Evolutionary conservation across 495 filamentous ascomycete species (phyloP), one percentile per base, ranked within the genome.

Genomic region (Beverwykella pulmonaria): DNA sequence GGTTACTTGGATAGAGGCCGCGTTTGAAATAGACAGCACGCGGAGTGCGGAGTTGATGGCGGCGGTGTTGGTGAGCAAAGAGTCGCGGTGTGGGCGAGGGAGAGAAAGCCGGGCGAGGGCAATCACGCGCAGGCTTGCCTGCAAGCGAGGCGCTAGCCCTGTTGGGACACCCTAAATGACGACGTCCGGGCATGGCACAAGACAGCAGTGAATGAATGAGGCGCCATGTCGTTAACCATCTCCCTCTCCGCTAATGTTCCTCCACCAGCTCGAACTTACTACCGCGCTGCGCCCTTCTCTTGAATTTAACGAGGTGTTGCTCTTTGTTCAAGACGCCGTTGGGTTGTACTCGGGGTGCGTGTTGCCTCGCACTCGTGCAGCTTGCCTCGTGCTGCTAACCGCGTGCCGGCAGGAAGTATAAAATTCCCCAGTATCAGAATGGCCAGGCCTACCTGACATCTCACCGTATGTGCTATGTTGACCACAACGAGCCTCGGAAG

Each of bases 291-390:
- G 95, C 80, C 94, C 94, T 47, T 87, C 87, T 56, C 87, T 97
- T 64, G 83, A 95, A 52, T 90, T 92, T 67, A 95, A 97, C 79
- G 94, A 98, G 77, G 83, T 84, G 22, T 80, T 97, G 30, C 85
- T 98, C 61, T 98, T 97, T 80, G 92, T 99, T 64, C 92, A 97
- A 79, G 91, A 97, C 83, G 90, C 90, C 76, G 94, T 98, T 73
- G 94, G 95, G 71, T 81, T 99, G 67, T 99, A 99, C 79, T 91
- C 97, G 82, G 94, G 95, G 93, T 97, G 81, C 79, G 88, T 79
- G n/a, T n/a, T n/a, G n/a, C n/a, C n/a, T n/a, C n/a, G 32, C 53
- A 67, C 41, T 34, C 34, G 30, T 3, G 1, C 19, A 1, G 49
- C 19, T 25, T 32, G 19, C 53, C 36, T 56, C 6, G 47, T 20